Percentiles rank a stretch among this genome's conserved stretches.
Evolutionary conservation across 768 basidiomycete genomes (phyloP).

Genomic region (Leccinum imitatum): DNA sequence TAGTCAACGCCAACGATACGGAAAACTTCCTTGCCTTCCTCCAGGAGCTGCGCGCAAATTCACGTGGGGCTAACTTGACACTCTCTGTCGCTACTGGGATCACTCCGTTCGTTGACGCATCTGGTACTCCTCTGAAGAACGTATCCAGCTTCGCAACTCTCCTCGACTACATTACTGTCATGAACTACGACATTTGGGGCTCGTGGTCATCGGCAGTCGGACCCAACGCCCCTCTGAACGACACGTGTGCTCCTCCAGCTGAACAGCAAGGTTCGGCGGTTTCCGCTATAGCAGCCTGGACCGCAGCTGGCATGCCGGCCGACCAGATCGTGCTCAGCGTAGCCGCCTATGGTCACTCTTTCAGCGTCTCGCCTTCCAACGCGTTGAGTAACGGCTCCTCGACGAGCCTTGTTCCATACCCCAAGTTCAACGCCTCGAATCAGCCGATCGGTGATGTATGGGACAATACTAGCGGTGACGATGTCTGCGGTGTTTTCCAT

Average conservation of each 20-base stretch:
- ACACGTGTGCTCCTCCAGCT: constrained; percentile 62
- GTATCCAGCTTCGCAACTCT: constrained; percentile 71
- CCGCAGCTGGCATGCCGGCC: constrained; percentile 68
- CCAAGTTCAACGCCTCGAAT: constrained; percentile 44
- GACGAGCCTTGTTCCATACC: constrained; percentile 44
- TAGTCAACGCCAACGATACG: constrained; percentile 54
- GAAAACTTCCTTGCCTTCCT: constrained; percentile 79
- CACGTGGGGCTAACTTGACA: constrained; percentile 52
- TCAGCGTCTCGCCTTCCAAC: constrained; percentile 37
- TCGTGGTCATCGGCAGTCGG: constrained; percentile 56
- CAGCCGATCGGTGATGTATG: constrained; percentile 57
- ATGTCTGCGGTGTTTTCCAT: constrained; percentile 52
- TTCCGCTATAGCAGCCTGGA: constrained; percentile 73
- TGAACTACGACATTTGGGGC: constrained; percentile 68
- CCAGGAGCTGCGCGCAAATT: constrained; percentile 56
- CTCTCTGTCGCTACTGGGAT: constrained; percentile 70
- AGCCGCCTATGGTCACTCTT: constrained; percentile 81
- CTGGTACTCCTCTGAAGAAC: constrained; percentile 61
- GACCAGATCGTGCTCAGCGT: constrained; percentile 76
- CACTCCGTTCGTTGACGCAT: constrained; percentile 59
- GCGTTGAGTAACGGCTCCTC: constrained; percentile 38
- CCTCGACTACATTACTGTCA: constrained; percentile 63
- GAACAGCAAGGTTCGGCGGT: constrained; percentile 73
- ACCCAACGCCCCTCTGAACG: constrained; percentile 78
- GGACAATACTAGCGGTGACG: constrained; percentile 46